Base-by-base conservation (phyloP, 2,329 filamentous ascomycete genomes). In the Xylariaceae sp. region DNA sequence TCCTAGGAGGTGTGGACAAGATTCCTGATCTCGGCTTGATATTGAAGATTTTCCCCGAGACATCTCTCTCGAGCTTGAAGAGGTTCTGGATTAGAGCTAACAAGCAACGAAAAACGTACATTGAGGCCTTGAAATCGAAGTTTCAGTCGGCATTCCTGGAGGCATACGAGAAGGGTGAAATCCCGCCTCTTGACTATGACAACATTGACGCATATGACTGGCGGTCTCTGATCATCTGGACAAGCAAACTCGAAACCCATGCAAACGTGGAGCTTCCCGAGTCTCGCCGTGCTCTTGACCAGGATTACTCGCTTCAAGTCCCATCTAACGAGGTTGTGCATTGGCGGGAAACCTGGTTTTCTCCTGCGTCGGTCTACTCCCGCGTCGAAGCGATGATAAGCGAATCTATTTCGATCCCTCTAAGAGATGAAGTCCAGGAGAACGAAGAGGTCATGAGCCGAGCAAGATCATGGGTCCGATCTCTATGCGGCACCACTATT, bases 181-280 rank as follows among this genome's bases (percentile, higher is more conserved):
- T 93, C 1, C 80, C 85, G 1, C 70, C 77, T 1, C 77, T 93
- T 19, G 77, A 91, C 68, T 89, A 83, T 61, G 79, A 89, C 48
- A 74, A 88, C 44, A 78, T 86, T 0, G 70, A 81, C 40, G 79
- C 80, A 1, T 91, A 90, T 56, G 87, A 93, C 66, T 92, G 90
- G 89, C 73, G 77, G 9, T 72, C 70, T 3, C 71, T 93, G 5
- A 81, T 92, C 45, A 77, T 81, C 37, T 93, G 90, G 90, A 81
- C 86, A 1, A 75, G 84, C 60, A 76, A 79, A 20, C 81, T 83
- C 3, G 73, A 78, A 20, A 74, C 74, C 0, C 72, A 77, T 26
- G 74, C 79, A 51, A 76, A 76, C 0, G 65, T 80, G 32, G 69
- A 77, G 20, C 75, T 88, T 1, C 85, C 84, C 1, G 67, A 69